Evolutionary conservation across 371 early-diverging fungal species (phyloP), one percentile per base, ranked within the genome.

Genomic region (Mortierella sp.): DNA sequence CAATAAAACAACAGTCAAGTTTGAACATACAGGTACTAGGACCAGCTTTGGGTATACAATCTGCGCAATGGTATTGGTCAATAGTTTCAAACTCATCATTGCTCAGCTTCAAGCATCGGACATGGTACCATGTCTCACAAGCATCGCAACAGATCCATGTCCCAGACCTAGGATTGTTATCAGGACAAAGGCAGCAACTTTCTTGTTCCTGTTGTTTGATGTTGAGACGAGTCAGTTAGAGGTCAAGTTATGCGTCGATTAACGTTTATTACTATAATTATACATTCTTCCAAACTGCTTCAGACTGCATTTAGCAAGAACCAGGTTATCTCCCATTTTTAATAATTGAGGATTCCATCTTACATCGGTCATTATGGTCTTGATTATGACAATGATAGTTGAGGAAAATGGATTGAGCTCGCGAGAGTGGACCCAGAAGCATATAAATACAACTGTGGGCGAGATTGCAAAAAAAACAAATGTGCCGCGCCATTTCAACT

Each of bases 121-220:
- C 86, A 72, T 94, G 94, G 74, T 88, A 91, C 93, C 93, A 93
- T 2, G 76, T 85, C 36, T 87, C 77, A 74, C 94, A 94, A 32
- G 85, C 84, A 74, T 92, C 91, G 70, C 94, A 94, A 68, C 90
- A 88, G 50, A 94, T 78, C 92, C 94, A 93, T 8, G 89, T 87
- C 43, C 87, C 90, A n/a, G 65, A 19, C 45, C 32, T 63, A 19
- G 61, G 70, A 38, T 63, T 76, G 38, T 66, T 48, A 50, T 79
- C 19, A 38, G 75, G 76, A 24, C 84, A 83, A 11, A 83, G 61
- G 38, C 58, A 28, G 47, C 84, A 83, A 9, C 22, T 45, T 43
- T 83, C 84, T 60, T 71, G 68, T 15, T 83, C 80, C 68, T 74
- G 36, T 58, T 16, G 24, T 24, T 24, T 11, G 9, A 19, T 48